phyloP scores from a whole-genome alignment of 2,329 filamentous ascomycete genomes.

The Neoascochyta sp. region DNA sequence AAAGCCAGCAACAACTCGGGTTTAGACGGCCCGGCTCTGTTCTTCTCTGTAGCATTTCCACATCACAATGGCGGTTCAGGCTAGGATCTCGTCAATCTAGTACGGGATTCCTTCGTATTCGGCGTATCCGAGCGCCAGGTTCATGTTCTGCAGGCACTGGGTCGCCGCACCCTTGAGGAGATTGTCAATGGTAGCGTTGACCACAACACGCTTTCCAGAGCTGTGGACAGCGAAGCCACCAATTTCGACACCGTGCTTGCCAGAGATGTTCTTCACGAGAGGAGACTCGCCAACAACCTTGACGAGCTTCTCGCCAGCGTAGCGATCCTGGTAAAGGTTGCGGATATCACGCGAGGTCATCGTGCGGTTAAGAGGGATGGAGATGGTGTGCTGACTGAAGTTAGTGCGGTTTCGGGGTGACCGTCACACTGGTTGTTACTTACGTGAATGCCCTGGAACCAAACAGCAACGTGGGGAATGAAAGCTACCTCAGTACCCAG shows the following conservation, averaged over 20 bases:
- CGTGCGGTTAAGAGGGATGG: constrained; percentile 76
- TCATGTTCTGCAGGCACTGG: constrained; percentile 95
- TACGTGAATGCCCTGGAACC: constrained; percentile 90
- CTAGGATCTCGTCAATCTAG: constrained; percentile 11
- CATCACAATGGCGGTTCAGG: constrained; percentile 1
- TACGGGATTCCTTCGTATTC: constrained; percentile 83
- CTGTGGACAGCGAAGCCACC: constrained; percentile 93
- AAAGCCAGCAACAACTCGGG: neutral
- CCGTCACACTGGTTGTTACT: constrained; percentile 18
- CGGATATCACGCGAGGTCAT: constrained; percentile 92
- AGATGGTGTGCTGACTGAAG: constrained; percentile 69
- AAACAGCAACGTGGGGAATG: constrained; percentile 89
- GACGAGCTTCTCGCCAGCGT: constrained; percentile 91
- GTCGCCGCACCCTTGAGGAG: constrained; percentile 89
- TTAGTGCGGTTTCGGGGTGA: no score
- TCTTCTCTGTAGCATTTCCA: neutral
- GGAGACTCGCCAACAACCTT: constrained; percentile 88
- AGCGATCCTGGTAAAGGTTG: constrained; percentile 92
- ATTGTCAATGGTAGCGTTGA: constrained; percentile 92
- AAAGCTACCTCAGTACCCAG: constrained; percentile 75
- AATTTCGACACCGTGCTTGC: constrained; percentile 87
- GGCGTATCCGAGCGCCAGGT: constrained; percentile 79
- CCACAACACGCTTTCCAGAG: constrained; percentile 84
- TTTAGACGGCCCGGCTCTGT: constrained; percentile 4
- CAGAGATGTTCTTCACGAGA: constrained; percentile 76